Conservation (phyloP, 2,329 filamentous ascomycete species). For the Stachybotrys chartarum region DNA sequence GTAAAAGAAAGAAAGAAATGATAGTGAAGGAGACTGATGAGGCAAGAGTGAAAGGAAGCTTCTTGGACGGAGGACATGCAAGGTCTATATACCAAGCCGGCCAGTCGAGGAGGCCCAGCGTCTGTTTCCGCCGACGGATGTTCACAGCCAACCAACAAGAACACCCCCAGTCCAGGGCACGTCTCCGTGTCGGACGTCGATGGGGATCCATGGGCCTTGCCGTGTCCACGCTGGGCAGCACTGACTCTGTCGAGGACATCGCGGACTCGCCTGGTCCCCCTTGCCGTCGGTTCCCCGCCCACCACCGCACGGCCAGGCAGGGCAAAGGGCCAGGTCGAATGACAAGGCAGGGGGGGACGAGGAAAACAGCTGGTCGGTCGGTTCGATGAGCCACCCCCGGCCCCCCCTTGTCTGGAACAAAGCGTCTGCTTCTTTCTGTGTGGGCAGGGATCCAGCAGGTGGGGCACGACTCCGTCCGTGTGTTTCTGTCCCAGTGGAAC, state of each 20-base stretch:
- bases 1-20: conserved; percentile 16
- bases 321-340: background rate
- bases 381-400: background rate
- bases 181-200: background rate
- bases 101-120: background rate
- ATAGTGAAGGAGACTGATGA: conserved; percentile 15
- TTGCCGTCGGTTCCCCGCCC: background rate
- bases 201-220: background rate
- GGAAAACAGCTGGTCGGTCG: background rate
- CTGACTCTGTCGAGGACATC: background rate
- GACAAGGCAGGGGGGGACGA: background rate
- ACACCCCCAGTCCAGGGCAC: background rate
- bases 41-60: conserved; percentile 8
- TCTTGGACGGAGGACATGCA: conserved; percentile 11
- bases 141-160: background rate
- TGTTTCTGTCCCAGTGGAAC: background rate
- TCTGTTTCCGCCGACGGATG: background rate
- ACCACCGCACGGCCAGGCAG: background rate
- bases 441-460: background rate
- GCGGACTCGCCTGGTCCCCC: background rate
- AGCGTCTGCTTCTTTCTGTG: background rate
- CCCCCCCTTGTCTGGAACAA: background rate
- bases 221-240: background rate
- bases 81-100: conserved; percentile 19
- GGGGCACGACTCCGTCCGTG: background rate